These are phyloP conservation scores for Pseudozyma sp. DNA, from an alignment of 1,284 basidiomycete genomes.

Conservation along the genomic window DNA sequence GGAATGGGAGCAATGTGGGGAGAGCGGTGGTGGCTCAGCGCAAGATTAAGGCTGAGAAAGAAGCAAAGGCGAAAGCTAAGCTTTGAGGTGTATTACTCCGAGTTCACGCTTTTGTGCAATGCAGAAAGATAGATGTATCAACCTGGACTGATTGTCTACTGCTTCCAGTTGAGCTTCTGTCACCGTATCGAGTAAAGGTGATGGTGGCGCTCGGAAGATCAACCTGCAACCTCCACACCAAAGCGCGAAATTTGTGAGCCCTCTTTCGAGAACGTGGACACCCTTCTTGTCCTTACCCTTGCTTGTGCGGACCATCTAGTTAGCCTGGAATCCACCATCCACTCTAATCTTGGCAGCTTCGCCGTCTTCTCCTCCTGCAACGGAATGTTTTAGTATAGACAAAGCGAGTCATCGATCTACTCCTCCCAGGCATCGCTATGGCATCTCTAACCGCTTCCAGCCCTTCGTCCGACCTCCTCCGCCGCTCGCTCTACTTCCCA, in stretches of 20 bases:
- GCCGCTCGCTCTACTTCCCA: conserved; percentile 16
- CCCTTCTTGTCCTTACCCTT: background rate
- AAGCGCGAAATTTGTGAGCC: background rate
- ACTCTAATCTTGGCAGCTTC: background rate
- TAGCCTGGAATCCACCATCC: background rate
- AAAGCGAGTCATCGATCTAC: background rate
- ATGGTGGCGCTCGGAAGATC: conserved; percentile 2
- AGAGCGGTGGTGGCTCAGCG: conserved; percentile 52
- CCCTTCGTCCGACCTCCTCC: conserved; percentile 8
- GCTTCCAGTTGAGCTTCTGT: background rate
- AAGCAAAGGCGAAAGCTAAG: conserved; percentile 16
- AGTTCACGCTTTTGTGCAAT: background rate
- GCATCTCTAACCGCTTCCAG: background rate
- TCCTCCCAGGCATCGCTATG: background rate
- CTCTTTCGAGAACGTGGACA: conserved; percentile 21
- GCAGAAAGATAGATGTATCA: too few species aligned
- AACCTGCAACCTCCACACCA: conserved; percentile 22
- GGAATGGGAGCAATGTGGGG: conserved; percentile 47
- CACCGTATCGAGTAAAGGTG: background rate
- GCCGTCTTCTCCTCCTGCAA: background rate
- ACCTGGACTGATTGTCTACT: background rate
- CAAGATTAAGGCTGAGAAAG: conserved; percentile 28
- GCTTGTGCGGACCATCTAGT: background rate
- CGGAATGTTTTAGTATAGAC: background rate
- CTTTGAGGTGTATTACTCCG: background rate